A percentile compares a stretch with the other conserved stretches of the same genome.
Conservation (phyloP, 2,329 filamentous ascomycete species). For the Seiridium cupressi region DNA sequence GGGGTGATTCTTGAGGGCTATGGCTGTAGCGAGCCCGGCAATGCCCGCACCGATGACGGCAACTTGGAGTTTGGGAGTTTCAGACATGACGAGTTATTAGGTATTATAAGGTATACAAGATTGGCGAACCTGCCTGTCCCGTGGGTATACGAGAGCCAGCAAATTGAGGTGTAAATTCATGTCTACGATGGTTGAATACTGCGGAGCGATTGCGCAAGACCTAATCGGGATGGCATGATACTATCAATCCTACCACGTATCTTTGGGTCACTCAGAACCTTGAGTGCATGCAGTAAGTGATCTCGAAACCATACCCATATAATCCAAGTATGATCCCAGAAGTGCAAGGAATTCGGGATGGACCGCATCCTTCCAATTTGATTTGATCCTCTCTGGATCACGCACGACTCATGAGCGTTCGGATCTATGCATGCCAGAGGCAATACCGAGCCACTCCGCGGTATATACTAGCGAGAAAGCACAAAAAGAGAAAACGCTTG, state of each 20-base stretch:
- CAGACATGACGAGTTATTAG: constrained; percentile 8
- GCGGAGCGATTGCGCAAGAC: background rate
- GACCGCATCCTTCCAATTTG: too few relatives aligned
- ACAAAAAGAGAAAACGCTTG: too few relatives aligned
- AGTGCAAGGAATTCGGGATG: too few relatives aligned
- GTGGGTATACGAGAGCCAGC: background rate
- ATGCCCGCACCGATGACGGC: constrained; percentile 51
- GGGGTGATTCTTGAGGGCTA: constrained; percentile 39
- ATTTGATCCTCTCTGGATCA: too few relatives aligned
- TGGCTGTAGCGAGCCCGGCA: constrained; percentile 45
- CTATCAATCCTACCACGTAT: background rate
- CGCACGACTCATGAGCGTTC: too few relatives aligned
- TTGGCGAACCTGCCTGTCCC: background rate
- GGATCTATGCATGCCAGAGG: too few relatives aligned
- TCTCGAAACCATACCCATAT: too few relatives aligned
- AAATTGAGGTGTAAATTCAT: background rate
- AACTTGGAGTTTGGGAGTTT: constrained; percentile 30
- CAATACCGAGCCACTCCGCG: too few relatives aligned
- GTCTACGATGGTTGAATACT: background rate
- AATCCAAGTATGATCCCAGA: too few relatives aligned
- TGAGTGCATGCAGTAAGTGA: too few relatives aligned
- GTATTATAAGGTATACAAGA: background rate
- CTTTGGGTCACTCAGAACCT: too few relatives aligned
- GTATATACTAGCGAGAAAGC: too few relatives aligned
- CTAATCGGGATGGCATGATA: background rate